These are phyloP conservation scores for Solanum bulbocastanum DNA, from an alignment of 257 asterid genomes.

Conservation along the genomic window DNA sequence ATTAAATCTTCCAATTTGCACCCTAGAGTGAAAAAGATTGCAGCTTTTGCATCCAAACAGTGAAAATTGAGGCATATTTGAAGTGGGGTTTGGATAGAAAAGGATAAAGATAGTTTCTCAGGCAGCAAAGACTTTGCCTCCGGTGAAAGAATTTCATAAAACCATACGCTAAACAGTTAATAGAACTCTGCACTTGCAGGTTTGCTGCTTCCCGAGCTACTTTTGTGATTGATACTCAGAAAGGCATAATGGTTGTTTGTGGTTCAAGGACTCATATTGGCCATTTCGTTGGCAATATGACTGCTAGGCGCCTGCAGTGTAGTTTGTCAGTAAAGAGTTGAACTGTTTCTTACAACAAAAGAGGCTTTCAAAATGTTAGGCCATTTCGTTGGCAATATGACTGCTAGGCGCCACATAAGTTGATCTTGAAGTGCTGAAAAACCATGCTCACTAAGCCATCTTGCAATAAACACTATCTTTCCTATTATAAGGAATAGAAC, in stretches of 20 bases:
- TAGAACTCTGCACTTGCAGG: neutral
- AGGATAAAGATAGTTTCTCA: neutral
- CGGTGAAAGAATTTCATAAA: neutral
- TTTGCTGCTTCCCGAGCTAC: neutral
- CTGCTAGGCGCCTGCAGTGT: neutral
- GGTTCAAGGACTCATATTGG: neutral
- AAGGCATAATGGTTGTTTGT: neutral
- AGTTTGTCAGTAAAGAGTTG: neutral
- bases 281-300: neutral
- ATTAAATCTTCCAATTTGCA: neutral
- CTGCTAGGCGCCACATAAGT: constrained; percentile 25
- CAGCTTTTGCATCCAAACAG: neutral
- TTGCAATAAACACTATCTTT: neutral
- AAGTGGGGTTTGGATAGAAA: neutral
- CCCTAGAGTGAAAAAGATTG: neutral
- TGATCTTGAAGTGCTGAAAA: constrained; percentile 29
- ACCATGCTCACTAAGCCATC: constrained; percentile 16
- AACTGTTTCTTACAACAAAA: neutral
- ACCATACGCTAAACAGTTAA: neutral
- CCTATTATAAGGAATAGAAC: neutral
- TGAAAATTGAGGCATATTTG: neutral
- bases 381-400: no score
- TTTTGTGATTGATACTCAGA: neutral
- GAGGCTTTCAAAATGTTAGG: neutral
- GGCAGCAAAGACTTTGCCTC: neutral